These are phyloP conservation scores for Fusarium sarcochroum DNA, from an alignment of 2,329 filamentous ascomycete genomes.

Conservation along the genomic window DNA sequence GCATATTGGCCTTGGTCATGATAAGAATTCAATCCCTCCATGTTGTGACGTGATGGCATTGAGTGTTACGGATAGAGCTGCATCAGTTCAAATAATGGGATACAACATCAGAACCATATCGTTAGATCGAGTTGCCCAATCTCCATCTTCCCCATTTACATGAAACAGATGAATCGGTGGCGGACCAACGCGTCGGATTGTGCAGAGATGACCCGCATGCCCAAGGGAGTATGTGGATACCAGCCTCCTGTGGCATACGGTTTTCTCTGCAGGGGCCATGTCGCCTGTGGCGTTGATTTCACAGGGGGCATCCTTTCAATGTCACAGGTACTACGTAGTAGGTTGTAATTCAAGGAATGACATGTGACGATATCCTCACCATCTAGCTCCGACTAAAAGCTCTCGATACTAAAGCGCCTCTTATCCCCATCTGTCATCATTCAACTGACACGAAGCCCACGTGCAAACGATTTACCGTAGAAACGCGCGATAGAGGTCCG, in stretches of 20 bases:
- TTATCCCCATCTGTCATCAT: background rate
- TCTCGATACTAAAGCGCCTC: conserved; percentile 3
- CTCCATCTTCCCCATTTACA: conserved; percentile 1
- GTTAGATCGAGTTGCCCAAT: background rate
- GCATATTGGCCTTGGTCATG: background rate
- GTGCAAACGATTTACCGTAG: conserved; percentile 1
- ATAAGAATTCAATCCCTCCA: background rate
- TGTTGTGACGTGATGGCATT: background rate
- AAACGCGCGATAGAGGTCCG: conserved; percentile 34
- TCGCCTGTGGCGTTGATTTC: conserved; percentile 22
- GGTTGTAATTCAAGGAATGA: conserved; percentile 21
- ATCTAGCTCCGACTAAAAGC: background rate
- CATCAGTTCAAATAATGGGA: background rate
- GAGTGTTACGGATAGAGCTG: background rate
- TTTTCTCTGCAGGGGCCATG: background rate
- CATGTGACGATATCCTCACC: conserved; percentile 37
- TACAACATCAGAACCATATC: background rate
- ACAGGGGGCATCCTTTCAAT: conserved; percentile 11
- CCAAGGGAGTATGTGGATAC: conserved; percentile 2
- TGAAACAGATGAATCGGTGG: conserved; percentile 34
- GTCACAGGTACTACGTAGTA: too few relatives aligned
- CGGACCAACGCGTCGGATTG: conserved; percentile 20
- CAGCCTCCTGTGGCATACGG: conserved; percentile 35
- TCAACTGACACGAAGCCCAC: background rate
- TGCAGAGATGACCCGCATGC: conserved; percentile 33